phyloP scores from a whole-genome alignment of 495 filamentous ascomycete genomes.

The Neurospora sp. region DNA sequence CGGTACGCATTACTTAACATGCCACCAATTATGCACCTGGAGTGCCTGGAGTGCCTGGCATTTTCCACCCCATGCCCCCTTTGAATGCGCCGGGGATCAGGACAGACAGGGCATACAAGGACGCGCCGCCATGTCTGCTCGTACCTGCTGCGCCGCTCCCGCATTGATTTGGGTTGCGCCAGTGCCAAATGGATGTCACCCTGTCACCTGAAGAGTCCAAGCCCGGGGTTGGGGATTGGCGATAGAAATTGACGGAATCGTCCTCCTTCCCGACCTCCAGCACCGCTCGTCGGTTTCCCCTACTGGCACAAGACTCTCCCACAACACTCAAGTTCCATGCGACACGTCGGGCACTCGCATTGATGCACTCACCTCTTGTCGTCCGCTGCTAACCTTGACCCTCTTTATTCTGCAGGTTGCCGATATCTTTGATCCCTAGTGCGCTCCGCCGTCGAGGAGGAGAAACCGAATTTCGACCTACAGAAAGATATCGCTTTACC shows the following conservation, averaged over 20 bases:
- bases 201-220: not conserved
- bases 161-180: not conserved
- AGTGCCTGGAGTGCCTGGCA: not conserved
- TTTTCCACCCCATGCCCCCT: not conserved
- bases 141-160: not conserved
- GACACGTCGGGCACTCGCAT: conserved; percentile 5
- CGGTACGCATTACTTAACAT: not conserved
- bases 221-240: not conserved
- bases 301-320: not conserved
- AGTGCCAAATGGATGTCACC: not conserved
- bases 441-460: not conserved
- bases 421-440: not conserved
- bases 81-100: not conserved
- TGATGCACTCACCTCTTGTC: not conserved
- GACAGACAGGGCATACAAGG: not conserved
- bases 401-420: not conserved
- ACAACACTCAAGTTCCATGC: not conserved
- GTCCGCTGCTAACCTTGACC: not conserved
- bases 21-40: not conserved
- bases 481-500: not conserved
- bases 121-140: not conserved
- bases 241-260: not conserved
- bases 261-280: not conserved
- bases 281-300: not conserved
- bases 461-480: not conserved